A percentile compares a stretch with the other conserved stretches of the same genome.
Evolutionary conservation across 352 stramenopile species (phyloP).

Genomic region (Blastocystis sp.): DNA sequence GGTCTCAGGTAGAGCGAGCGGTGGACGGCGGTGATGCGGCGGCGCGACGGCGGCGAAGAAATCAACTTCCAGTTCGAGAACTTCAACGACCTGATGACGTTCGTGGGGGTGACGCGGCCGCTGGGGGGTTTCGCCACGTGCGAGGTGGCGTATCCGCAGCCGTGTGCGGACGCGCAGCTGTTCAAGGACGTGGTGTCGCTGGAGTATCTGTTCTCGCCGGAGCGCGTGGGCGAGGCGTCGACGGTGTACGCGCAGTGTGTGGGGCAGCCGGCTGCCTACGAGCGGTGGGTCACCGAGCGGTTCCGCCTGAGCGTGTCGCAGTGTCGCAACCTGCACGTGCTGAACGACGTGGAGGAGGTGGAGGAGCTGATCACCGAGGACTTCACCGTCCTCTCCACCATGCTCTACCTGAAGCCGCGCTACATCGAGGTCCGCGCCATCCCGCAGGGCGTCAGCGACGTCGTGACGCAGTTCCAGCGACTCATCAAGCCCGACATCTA

Average conservation of each 20-base stretch:
- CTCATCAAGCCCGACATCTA: constrained; percentile 36
- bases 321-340: constrained; percentile 33
- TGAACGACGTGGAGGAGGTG: constrained; percentile 40
- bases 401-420: constrained; percentile 19
- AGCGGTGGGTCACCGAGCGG: background rate
- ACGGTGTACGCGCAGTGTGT: background rate
- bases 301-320: constrained; percentile 19
- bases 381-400: background rate
- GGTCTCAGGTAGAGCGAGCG: background rate
- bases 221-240: background rate
- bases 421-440: constrained; percentile 32
- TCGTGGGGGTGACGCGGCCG: background rate
- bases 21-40: background rate
- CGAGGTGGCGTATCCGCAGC: background rate
- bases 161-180: background rate
- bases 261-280: background rate
- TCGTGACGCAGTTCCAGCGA: constrained; percentile 19
- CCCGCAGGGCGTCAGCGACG: background rate
- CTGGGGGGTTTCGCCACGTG: background rate
- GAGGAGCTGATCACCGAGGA: constrained; percentile 39
- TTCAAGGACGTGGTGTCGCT: constrained; percentile 13
- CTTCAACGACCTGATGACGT: constrained; percentile 48
- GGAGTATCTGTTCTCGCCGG: constrained; percentile 13
- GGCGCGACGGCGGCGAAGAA: background rate
- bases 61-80: background rate